Percentiles rank a stretch among this genome's conserved stretches.
phyloP scores from a whole-genome alignment of 768 basidiomycete genomes.

The Kwoniella sp. region DNA sequence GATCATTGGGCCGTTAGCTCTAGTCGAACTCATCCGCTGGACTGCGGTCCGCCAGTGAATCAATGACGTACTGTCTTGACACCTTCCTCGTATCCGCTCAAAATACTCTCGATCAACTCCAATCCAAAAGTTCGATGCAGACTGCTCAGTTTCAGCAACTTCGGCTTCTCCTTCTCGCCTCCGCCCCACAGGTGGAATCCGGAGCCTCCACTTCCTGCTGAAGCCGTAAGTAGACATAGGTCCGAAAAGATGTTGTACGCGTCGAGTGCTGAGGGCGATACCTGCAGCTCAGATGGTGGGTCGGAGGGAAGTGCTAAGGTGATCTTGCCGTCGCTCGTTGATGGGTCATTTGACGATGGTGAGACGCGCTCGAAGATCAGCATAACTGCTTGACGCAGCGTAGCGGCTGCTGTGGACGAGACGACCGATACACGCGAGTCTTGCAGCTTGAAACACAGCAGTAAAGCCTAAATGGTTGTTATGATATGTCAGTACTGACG shows the following conservation, averaged over 20 bases:
- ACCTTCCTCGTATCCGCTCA: slow-evolving; percentile 61
- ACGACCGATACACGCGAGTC: slow-evolving; percentile 95
- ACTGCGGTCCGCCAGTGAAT: neutral
- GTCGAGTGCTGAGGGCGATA: slow-evolving; percentile 79
- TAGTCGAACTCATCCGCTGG: too few relatives aligned
- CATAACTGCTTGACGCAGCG: slow-evolving; percentile 94
- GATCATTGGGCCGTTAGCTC: too few relatives aligned
- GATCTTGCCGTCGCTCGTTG: slow-evolving; percentile 9
- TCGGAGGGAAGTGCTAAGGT: slow-evolving; percentile 30
- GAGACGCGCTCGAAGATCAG: slow-evolving; percentile 91
- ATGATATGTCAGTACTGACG: neutral
- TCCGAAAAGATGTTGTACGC: slow-evolving; percentile 89
- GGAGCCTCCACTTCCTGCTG: slow-evolving; percentile 14
- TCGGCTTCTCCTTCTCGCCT: slow-evolving; percentile 63
- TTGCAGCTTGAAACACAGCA: slow-evolving; percentile 93
- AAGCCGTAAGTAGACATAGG: slow-evolving; percentile 74
- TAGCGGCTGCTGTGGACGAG: slow-evolving; percentile 94
- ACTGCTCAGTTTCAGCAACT: slow-evolving; percentile 76
- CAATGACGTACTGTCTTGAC: slow-evolving; percentile 62
- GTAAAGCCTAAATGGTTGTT: slow-evolving; percentile 66
- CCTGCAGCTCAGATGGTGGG: slow-evolving; percentile 48
- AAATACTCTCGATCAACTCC: slow-evolving; percentile 94
- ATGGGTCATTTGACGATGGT: slow-evolving; percentile 8
- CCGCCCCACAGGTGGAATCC: slow-evolving; percentile 30
- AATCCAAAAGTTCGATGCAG: slow-evolving; percentile 92